A percentile compares a stretch with the other conserved stretches of the same genome.
Evolutionary conservation across 306 rosid genomes (phyloP).

Genomic region (Lotus japonicus): DNA sequence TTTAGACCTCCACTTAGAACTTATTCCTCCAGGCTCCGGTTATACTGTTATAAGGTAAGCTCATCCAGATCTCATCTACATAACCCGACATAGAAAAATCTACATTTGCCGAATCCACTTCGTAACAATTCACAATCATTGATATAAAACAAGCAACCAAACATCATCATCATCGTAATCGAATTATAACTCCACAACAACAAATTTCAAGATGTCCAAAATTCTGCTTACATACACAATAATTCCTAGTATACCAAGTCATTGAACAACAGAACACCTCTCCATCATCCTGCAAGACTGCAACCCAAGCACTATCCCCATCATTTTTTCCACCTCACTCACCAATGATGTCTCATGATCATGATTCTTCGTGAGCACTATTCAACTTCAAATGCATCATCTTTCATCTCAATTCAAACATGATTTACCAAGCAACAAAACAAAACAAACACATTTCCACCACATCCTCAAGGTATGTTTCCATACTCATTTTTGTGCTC

Average conservation of each 20-base stretch:
- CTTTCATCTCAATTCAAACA: background rate
- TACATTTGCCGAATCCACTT: background rate
- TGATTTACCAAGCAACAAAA: background rate
- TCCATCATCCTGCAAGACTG: slow-evolving; percentile 3
- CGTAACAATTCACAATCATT: slow-evolving; percentile 13
- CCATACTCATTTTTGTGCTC: no score
- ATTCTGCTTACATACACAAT: slow-evolving; percentile 12
- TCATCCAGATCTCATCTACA: background rate
- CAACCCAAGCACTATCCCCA: slow-evolving; percentile 16
- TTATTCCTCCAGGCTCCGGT: no score
- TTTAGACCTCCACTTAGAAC: no score
- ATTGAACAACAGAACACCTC: background rate
- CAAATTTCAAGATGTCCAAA: slow-evolving; percentile 14
- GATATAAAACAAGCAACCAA: slow-evolving; percentile 5
- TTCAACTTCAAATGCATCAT: background rate
- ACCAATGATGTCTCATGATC: slow-evolving; percentile 7
- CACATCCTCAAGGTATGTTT: no score
- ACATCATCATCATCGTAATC: slow-evolving; percentile 9
- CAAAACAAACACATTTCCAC: background rate
- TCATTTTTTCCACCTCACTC: slow-evolving; percentile 23
- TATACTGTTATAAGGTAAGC: no score
- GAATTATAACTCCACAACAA: background rate
- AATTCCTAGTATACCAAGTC: background rate
- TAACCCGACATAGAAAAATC: background rate
- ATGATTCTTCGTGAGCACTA: background rate